A percentile compares a stretch with the other conserved stretches of the same genome.
Evolutionary conservation across 176 grass and related monocot genomes (phyloP).

Genomic region (Typha latifolia): DNA sequence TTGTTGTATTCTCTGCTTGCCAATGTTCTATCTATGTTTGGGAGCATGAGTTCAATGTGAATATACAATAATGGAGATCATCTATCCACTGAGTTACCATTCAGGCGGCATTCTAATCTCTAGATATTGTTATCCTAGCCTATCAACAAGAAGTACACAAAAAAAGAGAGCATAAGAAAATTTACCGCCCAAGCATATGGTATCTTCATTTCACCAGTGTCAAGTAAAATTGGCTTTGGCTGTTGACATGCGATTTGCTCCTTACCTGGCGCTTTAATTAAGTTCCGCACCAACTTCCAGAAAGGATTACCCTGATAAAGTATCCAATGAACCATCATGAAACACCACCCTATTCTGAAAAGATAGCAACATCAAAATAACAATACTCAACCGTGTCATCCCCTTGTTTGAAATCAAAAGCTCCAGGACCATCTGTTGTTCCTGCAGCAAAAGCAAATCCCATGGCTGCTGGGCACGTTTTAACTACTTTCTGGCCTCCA

Average conservation of each 20-base stretch:
- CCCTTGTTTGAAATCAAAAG: slow-evolving; percentile 95
- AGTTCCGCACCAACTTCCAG: slow-evolving; percentile 84
- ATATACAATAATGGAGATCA: too few relatives aligned
- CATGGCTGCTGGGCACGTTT: slow-evolving; percentile 97
- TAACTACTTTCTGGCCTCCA: slow-evolving; percentile 35
- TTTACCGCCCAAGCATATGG: slow-evolving; percentile 96
- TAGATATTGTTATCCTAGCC: too few relatives aligned
- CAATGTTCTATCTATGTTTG: too few relatives aligned
- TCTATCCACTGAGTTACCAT: too few relatives aligned
- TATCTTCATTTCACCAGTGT: slow-evolving; percentile 90
- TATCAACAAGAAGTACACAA: too few relatives aligned
- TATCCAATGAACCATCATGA: slow-evolving; percentile 7
- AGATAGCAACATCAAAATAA: slow-evolving; percentile 4
- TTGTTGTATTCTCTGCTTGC: too few relatives aligned
- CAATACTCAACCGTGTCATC: slow-evolving; percentile 59
- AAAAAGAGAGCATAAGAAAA: slow-evolving; percentile 10
- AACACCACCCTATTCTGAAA: background rate
- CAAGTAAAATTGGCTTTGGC: slow-evolving; percentile 97
- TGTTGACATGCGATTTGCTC: slow-evolving; percentile 75
- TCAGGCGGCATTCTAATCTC: too few relatives aligned
- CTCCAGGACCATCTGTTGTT: slow-evolving; percentile 94
- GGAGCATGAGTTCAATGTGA: too few relatives aligned
- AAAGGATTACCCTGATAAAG: slow-evolving; percentile 85
- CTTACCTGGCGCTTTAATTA: slow-evolving; percentile 62
- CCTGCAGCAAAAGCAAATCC: slow-evolving; percentile 96